A percentile compares a stretch with the other conserved stretches of the same genome.
Evolutionary conservation across 129 eudicot species (phyloP).

Genomic region (Dittrichia graveolens): DNA sequence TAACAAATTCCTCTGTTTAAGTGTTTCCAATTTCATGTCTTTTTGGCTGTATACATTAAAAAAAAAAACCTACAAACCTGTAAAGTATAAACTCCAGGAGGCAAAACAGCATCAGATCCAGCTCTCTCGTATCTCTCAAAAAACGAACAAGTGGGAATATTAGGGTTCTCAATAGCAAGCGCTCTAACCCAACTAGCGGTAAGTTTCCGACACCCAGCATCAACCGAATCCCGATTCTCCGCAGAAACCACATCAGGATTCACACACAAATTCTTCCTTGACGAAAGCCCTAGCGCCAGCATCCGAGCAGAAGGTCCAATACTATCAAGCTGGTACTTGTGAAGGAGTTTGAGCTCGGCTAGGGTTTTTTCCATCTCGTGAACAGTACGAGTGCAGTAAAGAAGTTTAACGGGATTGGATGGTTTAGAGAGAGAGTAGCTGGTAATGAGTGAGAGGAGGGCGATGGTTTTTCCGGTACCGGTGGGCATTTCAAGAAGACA

Average conservation of each 20-base stretch:
- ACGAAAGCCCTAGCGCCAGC: slow-evolving; percentile 83
- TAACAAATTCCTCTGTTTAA: not conserved
- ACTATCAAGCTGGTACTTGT: slow-evolving; percentile 61
- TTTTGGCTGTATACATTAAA: not conserved
- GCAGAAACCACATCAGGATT: slow-evolving; percentile 75
- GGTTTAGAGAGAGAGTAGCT: slow-evolving; percentile 83
- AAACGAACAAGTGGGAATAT: slow-evolving; percentile 57
- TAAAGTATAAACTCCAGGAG: slow-evolving; percentile 87
- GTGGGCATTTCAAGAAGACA: slow-evolving; percentile 97
- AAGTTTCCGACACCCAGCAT: slow-evolving; percentile 86
- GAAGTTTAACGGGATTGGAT: slow-evolving; percentile 63
- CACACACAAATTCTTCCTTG: slow-evolving; percentile 85
- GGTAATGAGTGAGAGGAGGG: slow-evolving; percentile 83
- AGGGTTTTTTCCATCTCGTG: slow-evolving; percentile 99
- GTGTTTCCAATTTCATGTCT: not conserved
- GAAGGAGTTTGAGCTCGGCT: slow-evolving; percentile 67
- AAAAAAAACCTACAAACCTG: slow-evolving; percentile 45
- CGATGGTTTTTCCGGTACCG: slow-evolving; percentile 98
- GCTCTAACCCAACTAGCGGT: slow-evolving; percentile 93
- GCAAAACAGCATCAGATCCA: slow-evolving; percentile 68
- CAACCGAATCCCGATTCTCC: slow-evolving; percentile 93
- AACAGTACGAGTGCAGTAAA: slow-evolving; percentile 97
- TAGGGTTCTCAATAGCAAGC: slow-evolving; percentile 54
- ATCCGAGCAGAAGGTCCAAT: slow-evolving; percentile 65
- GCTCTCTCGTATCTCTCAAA: slow-evolving; percentile 68